phyloP scores from a whole-genome alignment of 768 basidiomycete genomes.

The Nidularia sp. region DNA sequence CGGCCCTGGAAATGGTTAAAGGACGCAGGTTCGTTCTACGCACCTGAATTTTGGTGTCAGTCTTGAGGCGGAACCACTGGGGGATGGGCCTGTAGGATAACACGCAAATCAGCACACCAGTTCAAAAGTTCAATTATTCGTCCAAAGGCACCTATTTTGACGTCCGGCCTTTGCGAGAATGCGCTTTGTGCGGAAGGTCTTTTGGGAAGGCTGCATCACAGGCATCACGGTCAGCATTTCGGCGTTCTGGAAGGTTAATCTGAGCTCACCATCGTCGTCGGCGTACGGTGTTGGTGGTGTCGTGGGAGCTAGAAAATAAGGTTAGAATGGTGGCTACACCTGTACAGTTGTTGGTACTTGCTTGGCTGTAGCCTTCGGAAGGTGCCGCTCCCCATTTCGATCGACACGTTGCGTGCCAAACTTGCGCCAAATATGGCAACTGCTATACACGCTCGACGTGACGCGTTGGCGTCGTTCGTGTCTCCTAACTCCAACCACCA shows the following conservation, averaged over 20 bases:
- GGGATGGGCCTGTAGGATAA: slow-evolving; percentile 75
- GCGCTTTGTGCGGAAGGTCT: slow-evolving; percentile 95
- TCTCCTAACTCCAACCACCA: slow-evolving; percentile 3
- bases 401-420: too few relatives aligned
- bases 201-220: slow-evolving; percentile 86
- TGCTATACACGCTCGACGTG: too few relatives aligned
- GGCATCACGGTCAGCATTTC: background rate
- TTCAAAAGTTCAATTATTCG: background rate
- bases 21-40: slow-evolving; percentile 9
- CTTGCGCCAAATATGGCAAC: too few relatives aligned
- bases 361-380: background rate
- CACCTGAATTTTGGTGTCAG: slow-evolving; percentile 92
- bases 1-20: background rate
- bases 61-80: slow-evolving; percentile 98
- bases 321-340: background rate
- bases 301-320: background rate
- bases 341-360: background rate
- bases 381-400: background rate
- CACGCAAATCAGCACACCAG: slow-evolving; percentile 4
- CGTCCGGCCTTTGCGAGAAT: slow-evolving; percentile 93
- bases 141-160: slow-evolving; percentile 80
- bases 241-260: background rate
- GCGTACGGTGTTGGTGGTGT: background rate
- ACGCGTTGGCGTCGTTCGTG: too few relatives aligned
- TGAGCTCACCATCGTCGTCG: background rate